Evolutionary conservation across 306 rosid species (phyloP).

Genomic region (Amphicarpaea edgeworthii): DNA sequence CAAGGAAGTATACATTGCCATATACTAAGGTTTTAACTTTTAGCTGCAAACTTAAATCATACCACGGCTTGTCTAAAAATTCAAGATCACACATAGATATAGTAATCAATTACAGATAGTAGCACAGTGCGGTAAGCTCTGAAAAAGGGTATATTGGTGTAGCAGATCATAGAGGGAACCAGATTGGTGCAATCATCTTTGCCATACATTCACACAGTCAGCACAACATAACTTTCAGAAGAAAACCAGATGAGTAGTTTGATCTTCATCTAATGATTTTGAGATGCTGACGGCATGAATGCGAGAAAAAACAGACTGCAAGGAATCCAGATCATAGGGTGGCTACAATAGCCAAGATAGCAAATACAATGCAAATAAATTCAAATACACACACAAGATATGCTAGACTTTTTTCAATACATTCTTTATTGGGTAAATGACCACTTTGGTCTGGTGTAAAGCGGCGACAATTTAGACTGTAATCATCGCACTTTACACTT

Average conservation of each 20-base stretch:
- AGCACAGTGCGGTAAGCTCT: not conserved
- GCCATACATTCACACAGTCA: no score
- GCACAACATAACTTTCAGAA: no score
- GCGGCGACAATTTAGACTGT: no score
- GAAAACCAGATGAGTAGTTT: no score
- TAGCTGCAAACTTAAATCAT: constrained; percentile 13
- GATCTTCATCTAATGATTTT: not conserved
- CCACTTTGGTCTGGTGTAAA: no score
- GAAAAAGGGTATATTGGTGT: not conserved
- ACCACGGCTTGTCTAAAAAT: constrained; percentile 6
- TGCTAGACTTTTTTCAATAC: not conserved
- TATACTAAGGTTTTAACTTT: constrained; percentile 13
- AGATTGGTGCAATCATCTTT: no score
- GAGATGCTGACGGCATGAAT: not conserved
- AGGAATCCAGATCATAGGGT: not conserved
- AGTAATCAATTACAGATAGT: not conserved
- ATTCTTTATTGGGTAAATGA: no score
- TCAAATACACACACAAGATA: not conserved
- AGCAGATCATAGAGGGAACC: not conserved
- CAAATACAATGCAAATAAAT: not conserved
- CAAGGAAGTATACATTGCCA: not conserved
- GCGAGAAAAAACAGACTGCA: not conserved
- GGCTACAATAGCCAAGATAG: not conserved
- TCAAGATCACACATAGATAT: not conserved
- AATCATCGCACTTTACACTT: no score